Evolutionary conservation across 2,329 filamentous ascomycete genomes (phyloP).

Genomic region (Alternaria ventricosa): DNA sequence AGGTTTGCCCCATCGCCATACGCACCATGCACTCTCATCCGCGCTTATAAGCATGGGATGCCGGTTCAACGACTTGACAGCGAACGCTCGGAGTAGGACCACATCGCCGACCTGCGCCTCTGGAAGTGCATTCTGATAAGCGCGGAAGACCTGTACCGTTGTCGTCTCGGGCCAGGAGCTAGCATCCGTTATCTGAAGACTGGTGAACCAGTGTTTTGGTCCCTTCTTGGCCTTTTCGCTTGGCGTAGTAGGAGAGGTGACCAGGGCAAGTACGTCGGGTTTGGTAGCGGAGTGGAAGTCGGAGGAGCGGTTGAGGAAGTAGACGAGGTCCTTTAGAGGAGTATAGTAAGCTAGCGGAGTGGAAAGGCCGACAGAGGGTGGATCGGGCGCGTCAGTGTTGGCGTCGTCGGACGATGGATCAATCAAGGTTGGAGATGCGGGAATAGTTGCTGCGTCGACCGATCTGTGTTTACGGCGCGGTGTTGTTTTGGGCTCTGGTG

Average conservation of each 20-base stretch:
- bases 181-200: slow-evolving; percentile 50
- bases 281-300: slow-evolving; percentile 43
- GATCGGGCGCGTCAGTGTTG: slow-evolving; percentile 14
- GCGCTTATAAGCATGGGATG: slow-evolving; percentile 46
- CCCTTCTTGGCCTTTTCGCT: slow-evolving; percentile 50
- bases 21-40: slow-evolving; percentile 56
- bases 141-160: slow-evolving; percentile 53
- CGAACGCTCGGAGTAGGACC: slow-evolving; percentile 52
- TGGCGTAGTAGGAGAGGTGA: slow-evolving; percentile 41
- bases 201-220: slow-evolving; percentile 53
- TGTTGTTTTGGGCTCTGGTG: not conserved
- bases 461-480: slow-evolving; percentile 5
- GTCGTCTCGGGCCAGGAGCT: slow-evolving; percentile 33
- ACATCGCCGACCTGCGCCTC: slow-evolving; percentile 52
- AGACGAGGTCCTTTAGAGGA: slow-evolving; percentile 49
- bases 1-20: slow-evolving; percentile 51
- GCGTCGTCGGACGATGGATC: slow-evolving; percentile 18
- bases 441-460: slow-evolving; percentile 14
- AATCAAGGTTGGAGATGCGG: slow-evolving; percentile 8
- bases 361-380: slow-evolving; percentile 46
- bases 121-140: slow-evolving; percentile 52
- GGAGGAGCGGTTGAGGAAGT: slow-evolving; percentile 49
- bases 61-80: slow-evolving; percentile 51
- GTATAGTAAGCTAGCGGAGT: slow-evolving; percentile 56
- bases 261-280: slow-evolving; percentile 55